Base-by-base conservation (phyloP, 345 rosid species). In the Lumnitzera racemosa region DNA sequence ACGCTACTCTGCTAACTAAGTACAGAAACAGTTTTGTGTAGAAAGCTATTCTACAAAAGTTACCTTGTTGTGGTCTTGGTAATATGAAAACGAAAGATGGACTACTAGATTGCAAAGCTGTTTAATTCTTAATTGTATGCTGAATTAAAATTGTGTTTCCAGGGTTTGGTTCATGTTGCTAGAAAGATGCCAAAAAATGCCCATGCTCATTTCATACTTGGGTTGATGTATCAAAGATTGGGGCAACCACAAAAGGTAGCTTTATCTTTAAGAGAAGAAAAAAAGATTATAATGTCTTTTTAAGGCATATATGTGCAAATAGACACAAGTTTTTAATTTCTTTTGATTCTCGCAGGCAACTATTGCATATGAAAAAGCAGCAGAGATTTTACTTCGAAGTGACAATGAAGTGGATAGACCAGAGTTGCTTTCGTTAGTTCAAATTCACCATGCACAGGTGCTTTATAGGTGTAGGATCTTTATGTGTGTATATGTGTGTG, bases 361-460 rank as follows among this genome's bases (percentile, higher is more conserved):
- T 75, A 78, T 64, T 60, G 86, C 84, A 57, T 94, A 86, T 68
- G 97, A 88, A 85, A 94, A 84, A 71, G 97, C 99, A 15, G 88
- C 79, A 63, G 97, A 94, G 78, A 94, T 94, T 63, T 78, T 94
- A 70, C 67, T 77, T 11, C 77, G 84, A 31, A 82, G 86, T 67
- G 97, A 90, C 81, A 74, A 81, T 31, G 97, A 94, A 70, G 83
- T 90, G 59, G 86, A 90, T 57, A 75, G 99, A 77, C 95, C 90
- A 11, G 96, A 90, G 55, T 81, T 94, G 82, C 97, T 90, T 66
- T 88, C 95, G 3, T 74, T 86, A 53, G 89, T 94, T 72, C 99
- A 94, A 67, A 76, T 88, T 79, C 99, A 94, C 80, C 97, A 81
- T 67, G 97, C 96, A 17, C 99, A 90, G 99, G 99, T 92, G 76